A percentile compares a stretch with the other conserved stretches of the same genome.
Evolutionary conservation across 176 grass and related monocot genomes (phyloP).

Genomic region (Rhynchospora breviuscula): DNA sequence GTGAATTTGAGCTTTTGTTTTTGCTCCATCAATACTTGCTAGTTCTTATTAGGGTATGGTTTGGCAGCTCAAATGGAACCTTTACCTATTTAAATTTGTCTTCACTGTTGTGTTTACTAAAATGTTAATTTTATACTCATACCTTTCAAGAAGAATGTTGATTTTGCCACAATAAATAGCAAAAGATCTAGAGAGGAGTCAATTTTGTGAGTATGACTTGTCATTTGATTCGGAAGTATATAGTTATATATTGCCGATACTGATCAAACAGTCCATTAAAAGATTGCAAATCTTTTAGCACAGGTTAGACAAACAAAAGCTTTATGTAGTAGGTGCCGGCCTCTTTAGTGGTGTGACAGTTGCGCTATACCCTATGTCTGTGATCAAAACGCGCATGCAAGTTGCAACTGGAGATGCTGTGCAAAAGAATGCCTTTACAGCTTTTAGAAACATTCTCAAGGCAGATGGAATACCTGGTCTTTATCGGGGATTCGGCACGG

Average conservation of each 20-base stretch:
- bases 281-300: slow-evolving; percentile 14
- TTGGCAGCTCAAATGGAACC: neutral
- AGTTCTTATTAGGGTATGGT: neutral
- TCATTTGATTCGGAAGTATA: neutral
- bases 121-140: neutral
- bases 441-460: slow-evolving; percentile 76
- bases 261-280: neutral
- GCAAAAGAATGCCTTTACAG: slow-evolving; percentile 68
- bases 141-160: neutral
- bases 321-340: slow-evolving; percentile 82
- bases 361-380: slow-evolving; percentile 73
- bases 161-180: neutral
- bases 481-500: slow-evolving; percentile 81
- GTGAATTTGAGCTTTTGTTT: neutral
- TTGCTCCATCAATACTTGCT: neutral
- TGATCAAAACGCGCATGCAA: slow-evolving; percentile 97
- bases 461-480: slow-evolving; percentile 66
- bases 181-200: neutral
- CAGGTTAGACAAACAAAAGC: slow-evolving; percentile 94
- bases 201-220: neutral
- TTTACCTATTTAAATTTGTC: neutral
- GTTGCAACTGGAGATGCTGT: slow-evolving; percentile 71
- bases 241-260: neutral
- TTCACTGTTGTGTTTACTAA: neutral
- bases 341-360: slow-evolving; percentile 86